Conservation (phyloP, 345 rosid species). For the Corchorus capsularis region DNA sequence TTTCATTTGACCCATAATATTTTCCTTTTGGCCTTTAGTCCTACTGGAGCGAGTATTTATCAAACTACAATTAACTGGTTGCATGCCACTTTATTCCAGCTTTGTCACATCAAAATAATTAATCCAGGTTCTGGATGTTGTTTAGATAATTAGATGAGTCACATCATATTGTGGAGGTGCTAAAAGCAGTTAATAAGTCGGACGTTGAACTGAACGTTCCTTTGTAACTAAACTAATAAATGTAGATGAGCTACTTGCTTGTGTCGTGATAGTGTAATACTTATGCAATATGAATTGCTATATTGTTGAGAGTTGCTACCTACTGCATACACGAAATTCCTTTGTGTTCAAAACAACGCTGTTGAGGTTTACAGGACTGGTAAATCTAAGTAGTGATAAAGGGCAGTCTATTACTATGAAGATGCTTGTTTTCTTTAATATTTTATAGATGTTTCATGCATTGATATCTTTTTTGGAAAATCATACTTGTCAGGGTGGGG, state of each 20-base stretch:
- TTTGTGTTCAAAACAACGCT: neutral
- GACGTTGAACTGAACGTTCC: slow-evolving; percentile 3
- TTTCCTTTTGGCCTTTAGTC: neutral
- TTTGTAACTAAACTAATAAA: neutral
- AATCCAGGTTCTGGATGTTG: neutral
- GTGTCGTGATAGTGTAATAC: neutral
- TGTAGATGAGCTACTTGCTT: slow-evolving; percentile 5
- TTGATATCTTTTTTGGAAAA: slow-evolving; percentile 14
- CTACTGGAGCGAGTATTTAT: neutral
- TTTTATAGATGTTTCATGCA: neutral
- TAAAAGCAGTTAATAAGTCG: neutral
- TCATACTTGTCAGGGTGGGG: slow-evolving; percentile 57
- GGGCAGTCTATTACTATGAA: neutral
- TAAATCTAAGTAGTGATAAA: slow-evolving; percentile 1
- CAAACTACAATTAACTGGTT: neutral
- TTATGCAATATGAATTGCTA: neutral
- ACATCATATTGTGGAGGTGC: neutral
- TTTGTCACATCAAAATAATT: neutral
- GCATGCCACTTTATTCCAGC: neutral
- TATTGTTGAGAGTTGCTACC: slow-evolving; percentile 2
- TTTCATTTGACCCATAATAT: neutral
- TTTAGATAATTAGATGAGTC: neutral
- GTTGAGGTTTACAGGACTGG: neutral
- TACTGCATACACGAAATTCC: neutral
- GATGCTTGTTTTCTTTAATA: slow-evolving; percentile 6